A percentile compares a stretch with the other conserved stretches of the same genome.
Conservation (phyloP, 306 rosid genomes). For the Cucumis hystrix region DNA sequence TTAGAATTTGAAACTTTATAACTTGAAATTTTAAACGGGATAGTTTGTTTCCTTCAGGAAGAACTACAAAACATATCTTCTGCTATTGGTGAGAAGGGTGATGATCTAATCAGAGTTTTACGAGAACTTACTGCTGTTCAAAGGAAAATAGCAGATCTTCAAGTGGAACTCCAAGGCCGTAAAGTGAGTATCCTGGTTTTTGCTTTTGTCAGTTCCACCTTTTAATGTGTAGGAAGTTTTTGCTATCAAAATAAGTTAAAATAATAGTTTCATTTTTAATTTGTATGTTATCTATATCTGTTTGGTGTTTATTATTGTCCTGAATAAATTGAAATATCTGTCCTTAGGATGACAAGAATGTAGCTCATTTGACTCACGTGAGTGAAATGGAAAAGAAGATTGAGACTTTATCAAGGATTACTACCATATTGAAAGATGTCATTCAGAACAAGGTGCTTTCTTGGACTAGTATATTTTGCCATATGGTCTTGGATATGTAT, state of each 20-base stretch:
- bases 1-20: background rate
- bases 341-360: slow-evolving; percentile 81
- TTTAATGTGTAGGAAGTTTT: background rate
- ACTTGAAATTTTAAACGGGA: background rate
- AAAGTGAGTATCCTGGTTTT: slow-evolving; percentile 33
- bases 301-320: background rate
- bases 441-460: slow-evolving; percentile 82
- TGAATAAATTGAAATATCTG: slow-evolving; percentile 11
- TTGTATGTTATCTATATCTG: background rate
- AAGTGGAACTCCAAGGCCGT: slow-evolving; percentile 97
- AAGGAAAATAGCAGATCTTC: slow-evolving; percentile 83
- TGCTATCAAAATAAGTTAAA: background rate
- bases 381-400: slow-evolving; percentile 95
- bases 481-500: background rate
- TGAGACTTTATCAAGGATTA: slow-evolving; percentile 69
- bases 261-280: background rate
- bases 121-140: slow-evolving; percentile 81
- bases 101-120: slow-evolving; percentile 66
- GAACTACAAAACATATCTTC: slow-evolving; percentile 42
- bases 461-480: background rate
- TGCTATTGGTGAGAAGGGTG: slow-evolving; percentile 63
- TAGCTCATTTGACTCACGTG: slow-evolving; percentile 84
- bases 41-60: slow-evolving; percentile 26
- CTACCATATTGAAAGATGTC: slow-evolving; percentile 79
- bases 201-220: background rate